phyloP scores from a whole-genome alignment of 257 asterid species.

The Nicotiana tomentosiformis region DNA sequence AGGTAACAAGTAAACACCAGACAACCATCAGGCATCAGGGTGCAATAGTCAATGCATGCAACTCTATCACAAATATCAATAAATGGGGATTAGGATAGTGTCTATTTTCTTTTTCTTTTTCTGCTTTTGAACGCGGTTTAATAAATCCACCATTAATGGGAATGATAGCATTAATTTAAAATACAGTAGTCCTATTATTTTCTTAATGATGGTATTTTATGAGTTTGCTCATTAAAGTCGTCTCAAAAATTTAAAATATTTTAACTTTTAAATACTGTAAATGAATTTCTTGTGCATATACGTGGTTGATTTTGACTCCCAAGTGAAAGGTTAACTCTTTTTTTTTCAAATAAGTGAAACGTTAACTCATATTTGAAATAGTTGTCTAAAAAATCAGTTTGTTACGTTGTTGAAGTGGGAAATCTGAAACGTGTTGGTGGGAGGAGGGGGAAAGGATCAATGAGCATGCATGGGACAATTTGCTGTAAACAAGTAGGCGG shows the following conservation, averaged over 20 bases:
- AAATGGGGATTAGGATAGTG: neutral
- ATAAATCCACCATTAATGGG: too few species aligned
- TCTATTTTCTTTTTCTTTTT: neutral
- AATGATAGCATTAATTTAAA: too few species aligned
- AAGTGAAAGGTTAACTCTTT: too few species aligned
- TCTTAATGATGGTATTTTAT: too few species aligned
- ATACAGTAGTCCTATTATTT: too few species aligned
- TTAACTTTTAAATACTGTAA: too few species aligned
- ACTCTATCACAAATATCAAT: neutral
- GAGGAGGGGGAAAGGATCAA: neutral
- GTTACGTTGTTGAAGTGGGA: neutral
- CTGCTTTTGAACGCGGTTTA: too few species aligned
- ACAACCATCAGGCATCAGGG: neutral
- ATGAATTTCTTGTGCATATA: too few species aligned
- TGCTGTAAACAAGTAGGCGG: neutral
- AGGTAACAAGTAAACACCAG: neutral
- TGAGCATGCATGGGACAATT: neutral
- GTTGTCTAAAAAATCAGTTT: too few species aligned
- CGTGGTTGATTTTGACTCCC: neutral
- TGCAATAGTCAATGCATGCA: conserved; percentile 1
- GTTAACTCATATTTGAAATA: neutral
- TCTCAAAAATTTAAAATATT: too few species aligned
- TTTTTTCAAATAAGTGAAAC: neutral
- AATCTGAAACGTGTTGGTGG: neutral
- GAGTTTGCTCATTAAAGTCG: too few species aligned